Evolutionary conservation across 1,284 basidiomycete species (phyloP).

Genomic region (Cystobasidium pallidum): DNA sequence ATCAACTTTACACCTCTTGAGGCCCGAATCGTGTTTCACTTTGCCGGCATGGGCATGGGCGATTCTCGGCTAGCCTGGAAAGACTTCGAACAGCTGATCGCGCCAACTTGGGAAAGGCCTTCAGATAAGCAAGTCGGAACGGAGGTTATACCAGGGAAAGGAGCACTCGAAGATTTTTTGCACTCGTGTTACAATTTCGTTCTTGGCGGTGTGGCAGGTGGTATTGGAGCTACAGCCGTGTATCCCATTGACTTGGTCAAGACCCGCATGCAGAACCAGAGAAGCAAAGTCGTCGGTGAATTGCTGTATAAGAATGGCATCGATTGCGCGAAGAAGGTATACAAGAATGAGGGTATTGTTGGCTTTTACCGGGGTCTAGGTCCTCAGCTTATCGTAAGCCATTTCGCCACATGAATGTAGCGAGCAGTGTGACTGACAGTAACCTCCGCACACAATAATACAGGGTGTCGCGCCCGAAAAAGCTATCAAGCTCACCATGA

Average conservation of each 20-base stretch:
- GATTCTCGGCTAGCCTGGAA: slow-evolving; percentile 71
- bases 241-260: slow-evolving; percentile 89
- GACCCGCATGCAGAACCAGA: slow-evolving; percentile 96
- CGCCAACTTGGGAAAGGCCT: slow-evolving; percentile 65
- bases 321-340: slow-evolving; percentile 92
- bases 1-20: slow-evolving; percentile 94
- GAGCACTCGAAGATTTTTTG: slow-evolving; percentile 47
- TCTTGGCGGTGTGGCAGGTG: slow-evolving; percentile 89
- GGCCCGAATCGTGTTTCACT: slow-evolving; percentile 92
- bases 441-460: neutral
- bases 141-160: slow-evolving; percentile 30
- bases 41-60: slow-evolving; percentile 75
- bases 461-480: slow-evolving; percentile 98
- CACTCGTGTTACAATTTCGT: slow-evolving; percentile 76
- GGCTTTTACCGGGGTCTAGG: slow-evolving; percentile 97
- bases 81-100: slow-evolving; percentile 87
- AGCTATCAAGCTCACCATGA: slow-evolving; percentile 91
- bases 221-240: slow-evolving; percentile 87
- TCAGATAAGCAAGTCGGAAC: slow-evolving; percentile 40
- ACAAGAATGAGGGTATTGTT: slow-evolving; percentile 83
- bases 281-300: slow-evolving; percentile 90
- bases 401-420: neutral
- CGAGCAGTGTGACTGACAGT: too few species aligned
- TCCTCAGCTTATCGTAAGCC: slow-evolving; percentile 83
- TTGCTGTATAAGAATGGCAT: slow-evolving; percentile 87